Evolutionary conservation across 495 filamentous ascomycete species (phyloP).

Genomic region (Xanthoparmelia taractica): DNA sequence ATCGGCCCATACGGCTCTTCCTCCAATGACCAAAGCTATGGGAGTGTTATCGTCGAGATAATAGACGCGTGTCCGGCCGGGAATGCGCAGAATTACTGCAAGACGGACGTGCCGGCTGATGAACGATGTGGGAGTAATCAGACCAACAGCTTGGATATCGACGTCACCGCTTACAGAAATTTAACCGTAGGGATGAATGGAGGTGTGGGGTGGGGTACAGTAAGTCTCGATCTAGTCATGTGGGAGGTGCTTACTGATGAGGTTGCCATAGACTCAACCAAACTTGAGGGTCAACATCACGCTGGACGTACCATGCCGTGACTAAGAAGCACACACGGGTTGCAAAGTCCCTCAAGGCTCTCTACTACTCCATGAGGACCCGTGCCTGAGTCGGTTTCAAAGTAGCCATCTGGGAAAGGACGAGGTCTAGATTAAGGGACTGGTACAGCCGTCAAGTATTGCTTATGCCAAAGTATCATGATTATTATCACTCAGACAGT

Average conservation of each 20-base stretch:
- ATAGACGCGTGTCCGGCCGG: constrained; percentile 20
- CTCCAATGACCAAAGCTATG: constrained; percentile 1
- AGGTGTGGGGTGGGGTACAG: neutral
- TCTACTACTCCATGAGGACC: neutral
- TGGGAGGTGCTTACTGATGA: neutral
- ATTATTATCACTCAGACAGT: neutral
- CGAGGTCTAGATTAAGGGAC: neutral
- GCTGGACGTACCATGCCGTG: neutral
- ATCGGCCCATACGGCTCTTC: constrained; percentile 11
- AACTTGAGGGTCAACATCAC: constrained; percentile 1
- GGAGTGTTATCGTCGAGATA: constrained; percentile 21
- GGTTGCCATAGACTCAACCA: neutral
- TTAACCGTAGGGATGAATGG: neutral
- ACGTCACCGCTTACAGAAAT: constrained; percentile 12
- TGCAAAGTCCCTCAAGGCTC: neutral
- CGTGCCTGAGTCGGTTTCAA: neutral
- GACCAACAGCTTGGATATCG: constrained; percentile 20
- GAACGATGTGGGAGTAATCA: neutral
- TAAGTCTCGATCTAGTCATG: neutral
- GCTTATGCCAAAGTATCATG: neutral
- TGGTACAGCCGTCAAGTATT: neutral
- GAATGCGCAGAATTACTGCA: constrained; percentile 22
- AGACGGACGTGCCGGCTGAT: constrained; percentile 12
- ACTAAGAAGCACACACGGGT: neutral
- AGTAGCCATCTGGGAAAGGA: neutral